Evolutionary conservation across 148 eudicot species (phyloP), one percentile per base, ranked within the genome.

Genomic region (Rhododendron henanense): DNA sequence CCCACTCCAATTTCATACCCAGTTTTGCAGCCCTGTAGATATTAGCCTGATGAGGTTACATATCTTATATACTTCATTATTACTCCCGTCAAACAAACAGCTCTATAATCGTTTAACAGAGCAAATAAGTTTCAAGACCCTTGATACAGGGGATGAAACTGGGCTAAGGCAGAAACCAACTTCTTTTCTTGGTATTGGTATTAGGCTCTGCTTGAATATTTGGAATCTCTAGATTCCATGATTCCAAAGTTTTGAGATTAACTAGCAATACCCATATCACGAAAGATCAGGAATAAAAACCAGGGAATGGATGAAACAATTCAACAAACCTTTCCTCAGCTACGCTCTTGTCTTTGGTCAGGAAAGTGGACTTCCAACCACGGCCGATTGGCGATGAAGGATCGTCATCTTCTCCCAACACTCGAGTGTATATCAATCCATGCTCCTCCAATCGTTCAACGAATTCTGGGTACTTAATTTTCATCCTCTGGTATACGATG

Each of bases 321-420:
- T 65, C 1, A 31, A 74, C 90, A 82, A 77, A 96, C 99, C 96
- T 96, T 90, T 93, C 91, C 86, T 90, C 98, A 35, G 99, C 99
- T 3, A 93, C 87, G 37, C 78, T 88, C 89, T 92, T 96, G 88
- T 93, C 95, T 19, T 93, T 78, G 48, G 99, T 95, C 89, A 92
- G 87, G 92, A 93, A 96, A 1, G 97, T 94, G 19, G 97, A 94
- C 85, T 92, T 93, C 99, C 99, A 95, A 3, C 99, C 99, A 18
- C 96, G 96, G 73, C 99, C 99, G 59, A 94, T 92, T 2, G 95
- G 94, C 31, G 96, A 96, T 0, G 92, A 86, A 45, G 97, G 93
- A 85, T 96, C 97, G 48, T 94, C 95, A 3, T 91, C 99, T 92
- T 93, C 98, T n/a, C 96, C 98, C 86, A 95, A 85, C 3, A 96